A percentile compares a stretch with the other conserved stretches of the same genome.
These are phyloP conservation scores for Crepidotus variabilis DNA, from an alignment of 768 basidiomycete species.

Conservation along the genomic window DNA sequence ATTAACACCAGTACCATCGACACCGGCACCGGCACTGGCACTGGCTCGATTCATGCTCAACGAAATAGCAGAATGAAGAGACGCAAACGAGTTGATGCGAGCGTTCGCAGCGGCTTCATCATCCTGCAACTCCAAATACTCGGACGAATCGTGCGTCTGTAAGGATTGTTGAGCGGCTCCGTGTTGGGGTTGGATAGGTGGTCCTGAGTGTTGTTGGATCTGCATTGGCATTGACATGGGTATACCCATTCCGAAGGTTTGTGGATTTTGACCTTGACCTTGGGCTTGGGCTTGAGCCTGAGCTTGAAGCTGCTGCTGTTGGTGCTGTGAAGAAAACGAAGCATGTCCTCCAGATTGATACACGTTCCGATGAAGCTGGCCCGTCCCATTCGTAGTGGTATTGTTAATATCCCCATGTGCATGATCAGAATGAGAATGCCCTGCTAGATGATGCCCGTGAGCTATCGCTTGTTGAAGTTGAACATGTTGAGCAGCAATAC, in stretches of 20 bases:
- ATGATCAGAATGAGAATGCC: background rate
- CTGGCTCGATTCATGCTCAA: too few species aligned
- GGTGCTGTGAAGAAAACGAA: too few species aligned
- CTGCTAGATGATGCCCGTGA: background rate
- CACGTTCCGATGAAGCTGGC: too few species aligned
- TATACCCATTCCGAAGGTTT: too few species aligned
- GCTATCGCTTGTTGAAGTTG: slow-evolving; percentile 6
- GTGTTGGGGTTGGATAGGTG: background rate
- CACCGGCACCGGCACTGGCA: background rate
- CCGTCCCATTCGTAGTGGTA: background rate
- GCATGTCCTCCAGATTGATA: too few species aligned
- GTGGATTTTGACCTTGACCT: too few species aligned
- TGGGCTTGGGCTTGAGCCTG: too few species aligned
- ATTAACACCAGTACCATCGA: background rate
- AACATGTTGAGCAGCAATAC: background rate
- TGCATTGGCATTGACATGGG: background rate
- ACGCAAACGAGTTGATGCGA: background rate
- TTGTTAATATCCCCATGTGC: slow-evolving; percentile 3
- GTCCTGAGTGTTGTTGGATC: background rate
- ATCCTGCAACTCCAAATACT: background rate
- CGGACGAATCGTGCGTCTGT: slow-evolving; percentile 6
- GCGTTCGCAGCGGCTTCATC: background rate
- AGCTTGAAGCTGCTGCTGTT: too few species aligned
- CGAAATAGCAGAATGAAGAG: background rate
- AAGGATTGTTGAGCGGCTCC: slow-evolving; percentile 6